phyloP scores from a whole-genome alignment of 257 asterid genomes.

The Fraxinus anomala region DNA sequence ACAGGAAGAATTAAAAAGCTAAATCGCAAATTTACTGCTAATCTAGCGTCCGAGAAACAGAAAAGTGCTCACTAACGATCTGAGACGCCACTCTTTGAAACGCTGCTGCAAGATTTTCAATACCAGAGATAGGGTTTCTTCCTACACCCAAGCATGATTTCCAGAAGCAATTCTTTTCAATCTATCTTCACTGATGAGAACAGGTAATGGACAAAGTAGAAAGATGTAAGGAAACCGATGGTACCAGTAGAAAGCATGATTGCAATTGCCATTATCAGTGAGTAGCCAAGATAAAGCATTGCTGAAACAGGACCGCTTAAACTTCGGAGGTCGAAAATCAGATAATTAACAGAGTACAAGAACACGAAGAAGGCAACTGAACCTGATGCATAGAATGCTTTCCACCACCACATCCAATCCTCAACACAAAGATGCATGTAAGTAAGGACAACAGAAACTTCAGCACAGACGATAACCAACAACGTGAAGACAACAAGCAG shows the following conservation, averaged over 20 bases:
- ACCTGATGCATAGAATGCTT: constrained; percentile 50
- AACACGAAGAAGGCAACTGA: constrained; percentile 51
- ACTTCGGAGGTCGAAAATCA: constrained; percentile 53
- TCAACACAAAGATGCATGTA: constrained; percentile 57
- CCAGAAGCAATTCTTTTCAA: constrained; percentile 16
- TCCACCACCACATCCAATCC: constrained; percentile 69
- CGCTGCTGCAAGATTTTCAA: constrained; percentile 2
- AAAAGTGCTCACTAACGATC: constrained; percentile 15
- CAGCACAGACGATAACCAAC: constrained; percentile 50
- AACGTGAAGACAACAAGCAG: constrained; percentile 44
- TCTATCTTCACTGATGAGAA: constrained; percentile 57
- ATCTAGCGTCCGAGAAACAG: constrained; percentile 29
- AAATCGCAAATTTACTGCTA: constrained; percentile 30
- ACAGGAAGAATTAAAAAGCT: constrained; percentile 28
- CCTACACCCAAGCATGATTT: constrained; percentile 13
- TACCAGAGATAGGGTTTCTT: background rate
- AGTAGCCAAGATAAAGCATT: constrained; percentile 47
- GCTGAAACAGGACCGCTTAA: constrained; percentile 55
- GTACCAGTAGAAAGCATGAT: constrained; percentile 52
- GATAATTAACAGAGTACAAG: constrained; percentile 51
- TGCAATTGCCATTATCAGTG: constrained; percentile 47
- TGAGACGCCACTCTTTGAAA: constrained; percentile 13
- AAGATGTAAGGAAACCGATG: constrained; percentile 51
- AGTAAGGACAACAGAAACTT: constrained; percentile 52
- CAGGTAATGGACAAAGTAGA: constrained; percentile 49